Evolutionary conservation across 129 eudicot genomes (phyloP).

Genomic region (Sambucus nigra): DNA sequence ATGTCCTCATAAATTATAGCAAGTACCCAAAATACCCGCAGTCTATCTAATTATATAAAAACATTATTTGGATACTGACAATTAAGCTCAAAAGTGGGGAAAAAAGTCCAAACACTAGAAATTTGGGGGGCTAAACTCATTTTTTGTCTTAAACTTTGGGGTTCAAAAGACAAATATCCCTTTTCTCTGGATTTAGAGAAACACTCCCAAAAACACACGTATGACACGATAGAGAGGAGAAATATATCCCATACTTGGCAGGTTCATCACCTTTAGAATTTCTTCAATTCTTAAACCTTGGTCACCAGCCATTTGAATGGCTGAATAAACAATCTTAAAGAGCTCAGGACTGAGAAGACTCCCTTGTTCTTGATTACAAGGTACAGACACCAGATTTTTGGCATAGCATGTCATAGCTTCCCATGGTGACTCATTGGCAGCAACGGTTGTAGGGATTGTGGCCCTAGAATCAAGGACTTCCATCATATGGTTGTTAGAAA

Average conservation of each 20-base stretch:
- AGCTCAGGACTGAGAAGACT: conserved; percentile 33
- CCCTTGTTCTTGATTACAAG: conserved; percentile 17
- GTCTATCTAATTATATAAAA: too few species aligned
- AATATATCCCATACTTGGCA: conserved; percentile 28
- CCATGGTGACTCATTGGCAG: conserved; percentile 49
- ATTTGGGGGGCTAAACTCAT: too few species aligned
- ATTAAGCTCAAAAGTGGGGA: too few species aligned
- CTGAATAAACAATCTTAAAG: conserved; percentile 45
- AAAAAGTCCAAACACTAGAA: too few species aligned
- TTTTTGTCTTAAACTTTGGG: too few species aligned
- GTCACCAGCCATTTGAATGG: conserved; percentile 88
- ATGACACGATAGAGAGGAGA: too few species aligned
- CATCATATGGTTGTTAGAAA: conserved; percentile 17
- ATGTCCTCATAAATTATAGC: too few species aligned
- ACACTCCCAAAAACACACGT: too few species aligned
- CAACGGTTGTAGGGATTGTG: conserved; percentile 14
- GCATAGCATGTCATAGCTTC: conserved; percentile 71
- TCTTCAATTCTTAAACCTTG: conserved; percentile 76
- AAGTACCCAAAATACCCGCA: too few species aligned
- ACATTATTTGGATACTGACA: too few species aligned
- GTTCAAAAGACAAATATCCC: too few species aligned
- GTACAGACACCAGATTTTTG: conserved; percentile 17
- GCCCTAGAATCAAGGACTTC: conserved; percentile 18
- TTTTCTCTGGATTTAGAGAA: too few species aligned
- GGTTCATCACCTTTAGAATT: conserved; percentile 27